Base-by-base conservation (phyloP, 768 basidiomycete genomes). In the Dacryopinax spathularia region DNA sequence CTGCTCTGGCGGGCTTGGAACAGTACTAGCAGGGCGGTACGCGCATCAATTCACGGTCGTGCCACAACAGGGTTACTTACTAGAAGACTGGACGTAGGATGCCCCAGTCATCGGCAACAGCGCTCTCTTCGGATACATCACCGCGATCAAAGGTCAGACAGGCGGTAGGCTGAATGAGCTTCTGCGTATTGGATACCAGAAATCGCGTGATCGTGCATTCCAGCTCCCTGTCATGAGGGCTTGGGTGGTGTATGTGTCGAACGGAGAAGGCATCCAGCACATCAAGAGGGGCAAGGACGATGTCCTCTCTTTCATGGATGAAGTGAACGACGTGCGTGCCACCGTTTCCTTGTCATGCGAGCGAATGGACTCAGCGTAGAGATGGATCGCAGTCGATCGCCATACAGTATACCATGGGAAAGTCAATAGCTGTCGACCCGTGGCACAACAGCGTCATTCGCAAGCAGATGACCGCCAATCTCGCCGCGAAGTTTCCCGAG, bases 201-300 rank as follows among this genome's bases (percentile, higher is more conserved):
- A 56, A 29, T 56, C 20, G 6, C 25, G 5, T 31, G 48, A 56
- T 7, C 48, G 48, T 18, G 31, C 48, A 3, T 56, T 56, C 18
- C 25, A 56, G 20, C 10, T 56, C 18, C 48, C 48, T 27, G 48
- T n/a, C 13, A 22, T 35, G 5, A 4, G 4, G 13, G 33, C n/a
- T 25, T 59, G 5, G 33, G 33, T 22, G n/a, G 20, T 34, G 27
- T n/a, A 29, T n/a, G 20, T 34, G 15, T 63, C 22, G 22, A 13
- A 13, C 18, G 69, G 65, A 0, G 62, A 70, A 27, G 72, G 78
- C 48, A 70, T 83, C 13, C 79, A 83, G 5, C 83, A 84, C 39
- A 68, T 85, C 18, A 76, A 80, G 25, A 77, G 70, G 59, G 75
- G 77, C 4, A 66, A 76, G 0, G 77, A 79, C 13, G 73, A 75